phyloP scores from a whole-genome alignment of 768 basidiomycete species.

The Lyophyllum semitale region DNA sequence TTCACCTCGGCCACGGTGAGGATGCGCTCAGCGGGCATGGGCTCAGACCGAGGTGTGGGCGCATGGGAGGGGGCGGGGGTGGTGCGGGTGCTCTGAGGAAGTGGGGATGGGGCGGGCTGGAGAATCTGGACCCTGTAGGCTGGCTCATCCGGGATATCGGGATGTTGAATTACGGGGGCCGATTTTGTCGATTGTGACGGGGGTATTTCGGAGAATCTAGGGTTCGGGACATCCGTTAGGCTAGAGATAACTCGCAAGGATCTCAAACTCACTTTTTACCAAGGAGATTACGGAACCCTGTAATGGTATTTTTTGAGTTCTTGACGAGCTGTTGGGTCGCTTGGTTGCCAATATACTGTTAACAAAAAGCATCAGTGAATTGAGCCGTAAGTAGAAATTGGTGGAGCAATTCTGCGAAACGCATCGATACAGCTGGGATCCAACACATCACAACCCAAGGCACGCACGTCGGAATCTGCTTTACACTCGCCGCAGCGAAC shows the following conservation, averaged over 20 bases:
- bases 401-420: no score
- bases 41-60: slow-evolving; percentile 74
- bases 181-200: slow-evolving; percentile 54
- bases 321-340: slow-evolving; percentile 94
- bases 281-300: slow-evolving; percentile 90
- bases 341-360: slow-evolving; percentile 93
- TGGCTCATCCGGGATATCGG: slow-evolving; percentile 66
- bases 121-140: slow-evolving; percentile 86
- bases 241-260: not conserved
- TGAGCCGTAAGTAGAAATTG: not conserved
- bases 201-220: slow-evolving; percentile 75
- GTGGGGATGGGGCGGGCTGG: slow-evolving; percentile 73
- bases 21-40: slow-evolving; percentile 63
- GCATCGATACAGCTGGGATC: no score
- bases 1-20: slow-evolving; percentile 84
- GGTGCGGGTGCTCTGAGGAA: slow-evolving; percentile 46
- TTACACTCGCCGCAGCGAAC: no score
- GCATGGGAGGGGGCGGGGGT: slow-evolving; percentile 69
- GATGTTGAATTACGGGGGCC: slow-evolving; percentile 78
- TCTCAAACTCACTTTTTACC: slow-evolving; percentile 77
- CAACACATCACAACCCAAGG: no score
- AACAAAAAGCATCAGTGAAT: not conserved
- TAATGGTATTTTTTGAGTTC: slow-evolving; percentile 91
- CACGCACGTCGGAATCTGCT: no score
- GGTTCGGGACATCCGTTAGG: not conserved